phyloP scores from a whole-genome alignment of 1,284 basidiomycete genomes.

The Pascua sp. region DNA sequence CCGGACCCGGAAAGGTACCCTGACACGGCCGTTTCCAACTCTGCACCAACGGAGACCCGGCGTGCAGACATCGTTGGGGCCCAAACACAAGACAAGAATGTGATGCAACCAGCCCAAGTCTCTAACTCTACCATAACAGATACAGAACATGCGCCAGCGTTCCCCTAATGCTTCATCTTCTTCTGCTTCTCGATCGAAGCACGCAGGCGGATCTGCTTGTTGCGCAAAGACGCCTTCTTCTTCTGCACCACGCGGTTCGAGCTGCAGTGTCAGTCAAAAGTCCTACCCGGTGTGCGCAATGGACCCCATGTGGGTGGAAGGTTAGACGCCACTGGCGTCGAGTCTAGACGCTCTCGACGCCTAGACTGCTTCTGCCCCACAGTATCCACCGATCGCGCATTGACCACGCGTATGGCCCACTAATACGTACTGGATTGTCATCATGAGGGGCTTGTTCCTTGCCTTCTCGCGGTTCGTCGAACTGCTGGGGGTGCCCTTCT shows the following conservation, averaged over 20 bases:
- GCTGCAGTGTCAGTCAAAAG: conserved; percentile 18
- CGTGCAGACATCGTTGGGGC: no score
- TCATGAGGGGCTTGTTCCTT: conserved; percentile 89
- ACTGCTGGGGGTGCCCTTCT: conserved; percentile 72
- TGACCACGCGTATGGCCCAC: no score
- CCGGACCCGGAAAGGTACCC: no score
- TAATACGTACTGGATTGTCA: conserved; percentile 65
- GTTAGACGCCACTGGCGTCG: no score
- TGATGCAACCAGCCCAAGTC: no score
- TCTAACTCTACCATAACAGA: no score
- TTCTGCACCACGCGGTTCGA: conserved; percentile 58
- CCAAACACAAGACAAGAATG: no score
- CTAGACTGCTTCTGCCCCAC: neutral
- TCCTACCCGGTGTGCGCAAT: neutral
- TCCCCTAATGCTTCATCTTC: conserved; percentile 43
- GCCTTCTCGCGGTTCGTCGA: conserved; percentile 86
- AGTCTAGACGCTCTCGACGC: neutral
- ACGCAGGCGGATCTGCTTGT: conserved; percentile 58
- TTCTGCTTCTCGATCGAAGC: conserved; percentile 49
- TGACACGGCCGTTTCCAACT: no score
- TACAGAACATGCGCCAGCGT: no score
- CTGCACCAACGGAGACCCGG: no score
- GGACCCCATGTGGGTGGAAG: no score
- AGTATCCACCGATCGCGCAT: no score
- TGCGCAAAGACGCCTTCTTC: conserved; percentile 79